Conservation (phyloP, 1,139 yeast genomes). For the Torulaspora globosa region DNA sequence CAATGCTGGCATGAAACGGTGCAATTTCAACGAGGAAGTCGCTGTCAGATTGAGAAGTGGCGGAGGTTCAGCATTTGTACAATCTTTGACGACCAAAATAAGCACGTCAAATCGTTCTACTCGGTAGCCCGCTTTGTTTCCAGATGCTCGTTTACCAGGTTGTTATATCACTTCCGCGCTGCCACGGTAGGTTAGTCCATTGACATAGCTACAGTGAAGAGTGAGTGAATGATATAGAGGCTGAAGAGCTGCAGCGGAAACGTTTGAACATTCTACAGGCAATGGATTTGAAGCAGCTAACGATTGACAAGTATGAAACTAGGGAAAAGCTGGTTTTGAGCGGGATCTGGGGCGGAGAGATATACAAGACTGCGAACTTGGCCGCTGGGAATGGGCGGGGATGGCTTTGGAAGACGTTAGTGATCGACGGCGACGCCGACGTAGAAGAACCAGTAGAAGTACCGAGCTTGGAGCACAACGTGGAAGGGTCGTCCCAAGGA, state of each 20-base stretch:
- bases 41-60: too few relatives aligned
- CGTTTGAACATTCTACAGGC: not conserved
- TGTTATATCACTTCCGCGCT: not conserved
- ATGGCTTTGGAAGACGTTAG: slow-evolving; percentile 33
- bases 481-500: not conserved
- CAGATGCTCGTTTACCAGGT: not conserved
- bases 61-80: too few relatives aligned
- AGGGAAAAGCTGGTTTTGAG: slow-evolving; percentile 27
- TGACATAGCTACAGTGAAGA: not conserved
- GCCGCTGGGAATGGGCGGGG: slow-evolving; percentile 20
- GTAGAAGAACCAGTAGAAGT: slow-evolving; percentile 11
- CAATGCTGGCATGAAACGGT: too few relatives aligned
- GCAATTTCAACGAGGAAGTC: too few relatives aligned
- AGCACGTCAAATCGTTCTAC: not conserved
- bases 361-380: slow-evolving; percentile 19
- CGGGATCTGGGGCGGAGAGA: slow-evolving; percentile 33
- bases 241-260: not conserved
- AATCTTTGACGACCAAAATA: not conserved
- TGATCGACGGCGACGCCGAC: slow-evolving; percentile 21
- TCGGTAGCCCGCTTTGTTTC: not conserved
- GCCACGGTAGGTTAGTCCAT: not conserved
- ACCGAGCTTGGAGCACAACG: slow-evolving; percentile 10
- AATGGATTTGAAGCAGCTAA: slow-evolving; percentile 17
- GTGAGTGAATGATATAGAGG: not conserved
- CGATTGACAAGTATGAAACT: slow-evolving; percentile 24